Base-by-base conservation (phyloP, 345 rosid genomes). In the Eucalyptus albens region DNA sequence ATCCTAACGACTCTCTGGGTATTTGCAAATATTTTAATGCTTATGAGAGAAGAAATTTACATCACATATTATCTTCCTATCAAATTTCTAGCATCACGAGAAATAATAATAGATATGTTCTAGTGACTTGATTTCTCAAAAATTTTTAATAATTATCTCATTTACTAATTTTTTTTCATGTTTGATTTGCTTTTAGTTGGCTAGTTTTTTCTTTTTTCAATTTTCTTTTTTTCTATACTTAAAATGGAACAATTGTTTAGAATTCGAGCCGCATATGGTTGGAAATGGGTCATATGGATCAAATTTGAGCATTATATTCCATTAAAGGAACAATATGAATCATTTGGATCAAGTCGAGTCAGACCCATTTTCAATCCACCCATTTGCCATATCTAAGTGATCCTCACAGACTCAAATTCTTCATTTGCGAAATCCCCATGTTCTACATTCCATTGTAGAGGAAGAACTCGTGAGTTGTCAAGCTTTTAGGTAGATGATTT, bases 81-180 rank as follows among this genome's bases (percentile, higher is more conserved):
- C 12, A 56, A 53, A 50, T 19, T 67, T 40, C 4, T 40, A 87
- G 27, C 26, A 62, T 86, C 24, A 14, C 15, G 17, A 85, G 4
- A 15, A 60, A 60, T 27, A 60, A 60, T 6, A 27, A 60, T 27
- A 1, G 69, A 60, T 60, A 13, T 27, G 69, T 27, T 60, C 7
- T 56, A 56, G 62, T 56, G 4, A 26, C 62, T 56, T 56, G 62
- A 56, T 56, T 56, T 56, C 62, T 56, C 29, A 9, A 24, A 24
- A 9, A 0, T 0, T 1, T 0, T 3, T 27, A 27, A 60, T 60
- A 60, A 60, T 27, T 27, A 60, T 12, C 69, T 12, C 69, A 12
- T 60, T 60, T 60, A 29, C 69, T 60, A 27, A 12, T 60, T 27
- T 60, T 60, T 60, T 27, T 60, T 60, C 7, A 6, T 27, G 69